phyloP scores from a whole-genome alignment of 192 early-diverging fungal species.

The Linnemannia zychae region DNA sequence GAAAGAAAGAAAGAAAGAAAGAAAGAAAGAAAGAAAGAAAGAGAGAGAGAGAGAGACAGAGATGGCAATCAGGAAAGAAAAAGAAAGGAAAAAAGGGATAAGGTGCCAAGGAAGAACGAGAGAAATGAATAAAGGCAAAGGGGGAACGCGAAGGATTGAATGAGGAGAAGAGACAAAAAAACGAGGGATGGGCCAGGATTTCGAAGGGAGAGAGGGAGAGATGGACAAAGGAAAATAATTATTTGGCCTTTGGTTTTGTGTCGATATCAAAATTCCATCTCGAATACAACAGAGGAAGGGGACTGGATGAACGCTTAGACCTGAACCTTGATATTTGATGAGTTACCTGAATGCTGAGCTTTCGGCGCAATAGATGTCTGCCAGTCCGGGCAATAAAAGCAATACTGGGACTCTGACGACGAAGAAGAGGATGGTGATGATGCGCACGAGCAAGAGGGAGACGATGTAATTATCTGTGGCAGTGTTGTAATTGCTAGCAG shows the following conservation, averaged over 20 bases:
- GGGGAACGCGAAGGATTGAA: background rate
- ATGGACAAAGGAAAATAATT: too few relatives aligned
- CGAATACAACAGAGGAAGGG: background rate
- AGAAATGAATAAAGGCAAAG: background rate
- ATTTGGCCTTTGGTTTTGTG: background rate
- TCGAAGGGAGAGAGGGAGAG: background rate
- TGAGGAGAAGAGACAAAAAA: background rate
- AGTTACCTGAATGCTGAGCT: background rate
- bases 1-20: background rate
- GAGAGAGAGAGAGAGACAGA: background rate
- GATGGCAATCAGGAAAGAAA: background rate
- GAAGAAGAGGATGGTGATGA: too few relatives aligned
- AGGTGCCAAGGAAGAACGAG: too few relatives aligned
- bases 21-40: constrained; percentile 11
- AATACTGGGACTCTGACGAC: background rate
- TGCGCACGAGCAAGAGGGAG: background rate
- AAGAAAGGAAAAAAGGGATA: background rate
- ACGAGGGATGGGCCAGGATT: background rate
- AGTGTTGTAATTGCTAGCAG: background rate
- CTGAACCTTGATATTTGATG: too few relatives aligned
- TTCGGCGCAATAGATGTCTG: background rate
- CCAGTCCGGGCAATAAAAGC: background rate
- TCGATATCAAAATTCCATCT: constrained; percentile 3
- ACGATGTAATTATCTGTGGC: background rate
- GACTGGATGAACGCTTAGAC: too few relatives aligned